Evolutionary conservation across 176 grass and related monocot species (phyloP), one percentile per base, ranked within the genome.

Genomic region (Pontederia crassipes): DNA sequence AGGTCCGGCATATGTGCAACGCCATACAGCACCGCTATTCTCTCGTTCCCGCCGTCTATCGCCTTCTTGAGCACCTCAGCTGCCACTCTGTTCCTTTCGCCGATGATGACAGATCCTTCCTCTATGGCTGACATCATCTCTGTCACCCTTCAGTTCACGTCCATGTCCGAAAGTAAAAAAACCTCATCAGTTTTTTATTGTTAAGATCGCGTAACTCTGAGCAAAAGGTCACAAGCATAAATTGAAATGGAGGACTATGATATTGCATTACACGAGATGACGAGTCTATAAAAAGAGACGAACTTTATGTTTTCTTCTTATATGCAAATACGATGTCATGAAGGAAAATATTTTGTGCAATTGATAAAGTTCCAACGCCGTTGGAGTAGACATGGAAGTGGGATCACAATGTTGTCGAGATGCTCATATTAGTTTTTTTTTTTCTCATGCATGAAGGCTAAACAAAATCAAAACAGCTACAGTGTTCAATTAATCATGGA

Each of bases 1-100:
- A 97, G 70, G 62, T 97, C 92, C 59, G 92, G 87, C 92, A 97
- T 97, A 74, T 97, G 92, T 10, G 87, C 87, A 5, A 83, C 92
- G 48, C 92, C 87, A 65, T 97, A 97, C 12, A 97, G 79, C 13
- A 97, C 77, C 0, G 92, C 92, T 84, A 97, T 81, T 75, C 67
- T 81, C 63, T 76, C 84, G 68, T 97, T 65, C 48, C 87, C 87
- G 60, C 17, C 28, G 40, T 81, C 68, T 75, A 97, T 88, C 54
- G 81, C 81, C 72, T 64, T 78, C 61, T 82, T 77, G 52, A 97
- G 74, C 77, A 81, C 82, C 66, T 85, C 73, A 60, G 80, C 67
- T 46, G 84, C 92, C 46, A 87, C 87, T 79, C 62, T 82, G 64
- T 97, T 97, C 78, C 92, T 90, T 68, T 97, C 92, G 17, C 92